Conservation (phyloP, 2,329 filamentous ascomycete species). For the Xylaria sp. region DNA sequence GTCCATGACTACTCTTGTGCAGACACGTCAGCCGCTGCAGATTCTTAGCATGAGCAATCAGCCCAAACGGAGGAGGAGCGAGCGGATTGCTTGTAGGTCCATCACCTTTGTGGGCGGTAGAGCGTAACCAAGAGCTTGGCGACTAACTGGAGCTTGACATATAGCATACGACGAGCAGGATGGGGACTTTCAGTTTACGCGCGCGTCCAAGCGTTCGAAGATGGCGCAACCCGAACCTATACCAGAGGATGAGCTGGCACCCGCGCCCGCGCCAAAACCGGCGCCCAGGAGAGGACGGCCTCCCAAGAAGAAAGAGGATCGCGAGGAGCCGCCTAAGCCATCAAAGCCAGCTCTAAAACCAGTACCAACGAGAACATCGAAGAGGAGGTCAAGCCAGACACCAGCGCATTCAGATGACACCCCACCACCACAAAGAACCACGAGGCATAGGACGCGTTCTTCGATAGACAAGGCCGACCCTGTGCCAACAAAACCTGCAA, state of each 20-base stretch:
- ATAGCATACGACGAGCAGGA: slow-evolving; percentile 75
- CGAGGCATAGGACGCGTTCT: slow-evolving; percentile 57
- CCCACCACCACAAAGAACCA: slow-evolving; percentile 54
- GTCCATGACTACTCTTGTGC: slow-evolving; percentile 78
- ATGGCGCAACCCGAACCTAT: slow-evolving; percentile 59
- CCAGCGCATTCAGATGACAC: slow-evolving; percentile 43
- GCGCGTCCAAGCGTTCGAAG: slow-evolving; percentile 73
- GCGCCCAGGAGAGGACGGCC: slow-evolving; percentile 52
- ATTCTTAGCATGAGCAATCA: slow-evolving; percentile 75
- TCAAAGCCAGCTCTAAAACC: slow-evolving; percentile 39
- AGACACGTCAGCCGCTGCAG: slow-evolving; percentile 71
- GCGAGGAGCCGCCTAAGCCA: slow-evolving; percentile 38
- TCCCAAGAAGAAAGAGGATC: slow-evolving; percentile 54
- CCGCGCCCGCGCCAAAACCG: slow-evolving; percentile 43
- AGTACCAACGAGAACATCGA: slow-evolving; percentile 55
- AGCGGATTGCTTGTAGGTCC: slow-evolving; percentile 70
- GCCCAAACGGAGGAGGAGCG: slow-evolving; percentile 69
- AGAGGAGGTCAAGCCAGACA: slow-evolving; percentile 50
- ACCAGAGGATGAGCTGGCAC: slow-evolving; percentile 54
- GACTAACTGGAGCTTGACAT: slow-evolving; percentile 33
- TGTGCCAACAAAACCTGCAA: slow-evolving; percentile 42
- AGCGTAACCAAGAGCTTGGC: slow-evolving; percentile 24
- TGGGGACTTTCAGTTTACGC: slow-evolving; percentile 80
- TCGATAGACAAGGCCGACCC: slow-evolving; percentile 52
- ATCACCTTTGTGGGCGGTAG: slow-evolving; percentile 9